These are phyloP conservation scores for Metschnikowia kunwiensis DNA, from an alignment of 805 yeast genomes.

Conservation along the genomic window DNA sequence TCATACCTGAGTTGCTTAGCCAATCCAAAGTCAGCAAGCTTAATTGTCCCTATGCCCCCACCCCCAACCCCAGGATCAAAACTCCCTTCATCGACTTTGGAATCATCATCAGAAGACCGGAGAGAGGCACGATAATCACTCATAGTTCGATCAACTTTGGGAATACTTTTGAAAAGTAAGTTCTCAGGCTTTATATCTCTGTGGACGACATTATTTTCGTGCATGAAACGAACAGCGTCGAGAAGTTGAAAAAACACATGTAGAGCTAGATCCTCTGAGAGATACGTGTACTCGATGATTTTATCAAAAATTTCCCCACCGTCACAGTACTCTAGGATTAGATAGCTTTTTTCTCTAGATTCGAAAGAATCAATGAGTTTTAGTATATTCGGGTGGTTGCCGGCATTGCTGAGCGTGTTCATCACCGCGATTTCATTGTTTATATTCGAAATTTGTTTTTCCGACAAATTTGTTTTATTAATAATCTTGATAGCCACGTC, in stretches of 20 bases:
- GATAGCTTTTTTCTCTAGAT: conserved; percentile 56
- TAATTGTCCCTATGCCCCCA: conserved; percentile 86
- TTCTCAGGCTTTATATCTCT: conserved; percentile 84
- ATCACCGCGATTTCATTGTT: conserved; percentile 77
- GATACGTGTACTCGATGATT: conserved; percentile 63
- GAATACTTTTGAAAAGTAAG: conserved; percentile 61
- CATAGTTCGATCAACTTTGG: conserved; percentile 40
- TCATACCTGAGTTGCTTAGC: conserved; percentile 87
- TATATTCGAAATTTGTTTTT: conserved; percentile 62
- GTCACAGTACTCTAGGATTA: conserved; percentile 66
- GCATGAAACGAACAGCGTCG: conserved; percentile 63
- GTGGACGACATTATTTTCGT: conserved; percentile 76
- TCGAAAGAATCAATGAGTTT: conserved; percentile 65
- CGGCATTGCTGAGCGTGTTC: conserved; percentile 46
- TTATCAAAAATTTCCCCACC: conserved; percentile 79
- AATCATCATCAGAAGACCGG: conserved; percentile 64
- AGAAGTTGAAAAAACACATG: conserved; percentile 65
- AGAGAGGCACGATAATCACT: conserved; percentile 34
- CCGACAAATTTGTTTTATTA: conserved; percentile 64
- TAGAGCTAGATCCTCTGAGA: conserved; percentile 61
- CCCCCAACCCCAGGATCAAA: conserved; percentile 82
- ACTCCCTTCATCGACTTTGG: conserved; percentile 83
- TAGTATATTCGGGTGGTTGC: conserved; percentile 60
- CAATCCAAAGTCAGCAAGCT: conserved; percentile 92
- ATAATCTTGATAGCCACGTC: conserved; percentile 58